Evolutionary conservation across 108 stramenopile species (phyloP).

Genomic region (Nitzschia inconspicua): DNA sequence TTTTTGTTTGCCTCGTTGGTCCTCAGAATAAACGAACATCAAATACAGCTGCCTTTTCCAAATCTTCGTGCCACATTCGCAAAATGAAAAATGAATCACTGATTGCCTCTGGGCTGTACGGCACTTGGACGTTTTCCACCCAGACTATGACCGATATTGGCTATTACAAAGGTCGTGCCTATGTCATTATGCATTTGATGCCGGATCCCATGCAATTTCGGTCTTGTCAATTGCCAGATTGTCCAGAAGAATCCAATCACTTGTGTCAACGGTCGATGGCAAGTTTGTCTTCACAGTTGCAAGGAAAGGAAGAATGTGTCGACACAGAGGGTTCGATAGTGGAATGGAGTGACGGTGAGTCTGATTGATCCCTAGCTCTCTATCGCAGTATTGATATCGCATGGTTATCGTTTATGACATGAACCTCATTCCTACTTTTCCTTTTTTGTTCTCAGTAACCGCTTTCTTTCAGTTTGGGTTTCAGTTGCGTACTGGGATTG

Average conservation of each 20-base stretch:
- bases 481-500: constrained; percentile 16
- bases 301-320: constrained; percentile 1
- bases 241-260: constrained; percentile 10
- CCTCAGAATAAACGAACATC: no score
- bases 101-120: constrained; percentile 14
- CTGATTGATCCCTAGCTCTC: background rate
- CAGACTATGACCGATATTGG: constrained; percentile 22
- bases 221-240: constrained; percentile 6
- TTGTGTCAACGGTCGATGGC: constrained; percentile 11
- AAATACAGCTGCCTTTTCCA: no score
- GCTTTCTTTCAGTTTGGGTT: constrained; percentile 30
- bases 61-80: no score
- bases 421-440: background rate
- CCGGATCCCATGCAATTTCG: constrained; percentile 16
- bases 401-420: no score
- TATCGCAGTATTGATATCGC: background rate
- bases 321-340: constrained; percentile 3
- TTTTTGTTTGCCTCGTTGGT: no score
- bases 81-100: no score
- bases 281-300: background rate
- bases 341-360: constrained; percentile 34
- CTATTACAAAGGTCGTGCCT: constrained; percentile 22
- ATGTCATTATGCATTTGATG: constrained; percentile 29
- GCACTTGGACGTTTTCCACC: constrained; percentile 32
- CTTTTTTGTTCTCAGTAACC: constrained; percentile 4